A percentile compares a stretch with the other conserved stretches of the same genome.
These are phyloP conservation scores for Acer campestre DNA, from an alignment of 345 rosid species.

Conservation along the genomic window DNA sequence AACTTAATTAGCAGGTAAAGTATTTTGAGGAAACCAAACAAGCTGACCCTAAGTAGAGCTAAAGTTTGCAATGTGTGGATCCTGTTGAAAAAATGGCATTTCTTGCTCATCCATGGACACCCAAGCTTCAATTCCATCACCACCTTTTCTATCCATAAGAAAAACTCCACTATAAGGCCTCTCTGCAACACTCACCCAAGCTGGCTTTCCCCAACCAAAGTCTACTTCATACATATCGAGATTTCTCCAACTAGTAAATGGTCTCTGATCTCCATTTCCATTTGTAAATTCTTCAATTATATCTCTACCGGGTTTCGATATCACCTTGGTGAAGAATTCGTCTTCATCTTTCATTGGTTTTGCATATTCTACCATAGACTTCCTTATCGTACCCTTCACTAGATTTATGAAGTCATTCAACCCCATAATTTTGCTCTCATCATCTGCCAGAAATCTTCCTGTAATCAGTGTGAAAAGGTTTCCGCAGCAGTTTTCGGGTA, in stretches of 20 bases:
- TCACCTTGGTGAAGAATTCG: not conserved
- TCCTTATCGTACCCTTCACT: not conserved
- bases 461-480: not conserved
- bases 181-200: not conserved
- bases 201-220: constrained; percentile 1
- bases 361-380: not conserved
- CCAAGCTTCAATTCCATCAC: not conserved
- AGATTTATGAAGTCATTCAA: not conserved
- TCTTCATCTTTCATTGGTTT: not conserved
- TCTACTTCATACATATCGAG: not conserved
- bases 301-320: not conserved
- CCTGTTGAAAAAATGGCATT: not conserved
- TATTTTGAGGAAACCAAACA: not conserved
- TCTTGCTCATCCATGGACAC: not conserved
- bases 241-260: not conserved
- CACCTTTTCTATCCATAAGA: not conserved
- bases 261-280: not conserved
- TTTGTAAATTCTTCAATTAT: not conserved
- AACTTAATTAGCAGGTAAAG: not conserved
- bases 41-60: not conserved
- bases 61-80: not conserved
- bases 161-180: not conserved
- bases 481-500: not conserved
- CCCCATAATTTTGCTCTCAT: not conserved
- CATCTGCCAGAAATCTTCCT: not conserved